Percentiles rank a stretch among this genome's conserved stretches.
phyloP scores from a whole-genome alignment of 805 yeast species.

The Candida maltosa region DNA sequence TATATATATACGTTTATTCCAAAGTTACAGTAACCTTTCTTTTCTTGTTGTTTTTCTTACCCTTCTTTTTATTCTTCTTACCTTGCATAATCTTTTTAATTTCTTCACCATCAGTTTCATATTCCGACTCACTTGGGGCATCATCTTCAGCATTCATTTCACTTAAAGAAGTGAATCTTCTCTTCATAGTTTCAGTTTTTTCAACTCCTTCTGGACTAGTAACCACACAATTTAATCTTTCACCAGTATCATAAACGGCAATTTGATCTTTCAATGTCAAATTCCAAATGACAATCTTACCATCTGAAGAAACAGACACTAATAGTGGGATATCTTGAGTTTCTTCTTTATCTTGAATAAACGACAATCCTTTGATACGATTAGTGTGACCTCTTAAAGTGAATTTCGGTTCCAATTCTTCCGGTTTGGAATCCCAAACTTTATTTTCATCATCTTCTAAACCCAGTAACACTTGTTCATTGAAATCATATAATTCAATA shows the following conservation, averaged over 20 bases:
- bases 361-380: slow-evolving; percentile 76
- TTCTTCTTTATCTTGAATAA: slow-evolving; percentile 39
- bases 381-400: slow-evolving; percentile 75
- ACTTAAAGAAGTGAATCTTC: slow-evolving; percentile 31
- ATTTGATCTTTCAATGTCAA: slow-evolving; percentile 61
- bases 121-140: slow-evolving; percentile 60
- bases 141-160: slow-evolving; percentile 14
- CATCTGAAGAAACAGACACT: slow-evolving; percentile 88
- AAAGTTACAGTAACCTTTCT: slow-evolving; percentile 48
- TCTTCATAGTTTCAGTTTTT: slow-evolving; percentile 65
- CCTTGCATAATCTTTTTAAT: slow-evolving; percentile 56
- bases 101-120: slow-evolving; percentile 73
- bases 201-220: slow-evolving; percentile 77
- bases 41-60: slow-evolving; percentile 26
- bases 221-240: slow-evolving; percentile 83
- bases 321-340: slow-evolving; percentile 43
- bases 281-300: slow-evolving; percentile 91
- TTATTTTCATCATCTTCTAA: slow-evolving; percentile 21
- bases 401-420: slow-evolving; percentile 46
- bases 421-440: slow-evolving; percentile 22
- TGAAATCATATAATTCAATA: slow-evolving; percentile 53
- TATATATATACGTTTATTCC: slow-evolving; percentile 32
- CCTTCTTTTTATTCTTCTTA: slow-evolving; percentile 38
- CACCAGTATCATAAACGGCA: slow-evolving; percentile 88
- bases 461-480: slow-evolving; percentile 17